Conservation (phyloP, 139 green algal genomes). For the Micractinium conductrix region DNA sequence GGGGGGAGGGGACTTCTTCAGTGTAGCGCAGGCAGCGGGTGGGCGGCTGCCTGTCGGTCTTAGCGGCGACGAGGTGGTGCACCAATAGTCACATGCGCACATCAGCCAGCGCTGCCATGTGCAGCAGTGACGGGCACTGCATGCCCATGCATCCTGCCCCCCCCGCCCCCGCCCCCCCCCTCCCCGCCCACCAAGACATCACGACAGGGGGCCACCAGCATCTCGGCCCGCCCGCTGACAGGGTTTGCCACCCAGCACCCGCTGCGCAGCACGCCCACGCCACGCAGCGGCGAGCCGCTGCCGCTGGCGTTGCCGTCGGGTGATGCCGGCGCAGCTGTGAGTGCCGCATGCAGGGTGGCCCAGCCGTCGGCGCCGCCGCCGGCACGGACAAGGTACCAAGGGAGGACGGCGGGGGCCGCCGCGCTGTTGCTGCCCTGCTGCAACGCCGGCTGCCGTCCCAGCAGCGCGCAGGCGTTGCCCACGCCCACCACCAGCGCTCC, state of each 20-base stretch:
- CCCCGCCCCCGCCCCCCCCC: too few relatives aligned
- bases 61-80: too few relatives aligned
- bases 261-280: constrained; percentile 20
- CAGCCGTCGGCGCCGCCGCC: constrained; percentile 29
- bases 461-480: constrained; percentile 24
- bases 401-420: constrained; percentile 31
- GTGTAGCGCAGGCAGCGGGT: too few relatives aligned
- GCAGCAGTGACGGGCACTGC: too few relatives aligned
- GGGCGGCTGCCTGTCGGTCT: too few relatives aligned
- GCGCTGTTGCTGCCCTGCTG: neutral
- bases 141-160: too few relatives aligned
- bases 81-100: too few relatives aligned
- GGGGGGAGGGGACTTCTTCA: too few relatives aligned
- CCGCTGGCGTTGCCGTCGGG: neutral
- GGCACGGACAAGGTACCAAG: constrained; percentile 36
- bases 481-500: constrained; percentile 16
- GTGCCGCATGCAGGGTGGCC: constrained; percentile 6
- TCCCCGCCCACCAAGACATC: too few relatives aligned
- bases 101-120: too few relatives aligned
- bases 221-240: constrained; percentile 16
- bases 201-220: constrained; percentile 36
- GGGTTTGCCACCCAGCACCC: constrained; percentile 23
- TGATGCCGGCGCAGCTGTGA: neutral
- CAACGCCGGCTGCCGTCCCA: neutral
- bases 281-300: neutral